A percentile compares a stretch with the other conserved stretches of the same genome.
Conservation (phyloP, 257 asterid species). For the Gentiana straminea region DNA sequence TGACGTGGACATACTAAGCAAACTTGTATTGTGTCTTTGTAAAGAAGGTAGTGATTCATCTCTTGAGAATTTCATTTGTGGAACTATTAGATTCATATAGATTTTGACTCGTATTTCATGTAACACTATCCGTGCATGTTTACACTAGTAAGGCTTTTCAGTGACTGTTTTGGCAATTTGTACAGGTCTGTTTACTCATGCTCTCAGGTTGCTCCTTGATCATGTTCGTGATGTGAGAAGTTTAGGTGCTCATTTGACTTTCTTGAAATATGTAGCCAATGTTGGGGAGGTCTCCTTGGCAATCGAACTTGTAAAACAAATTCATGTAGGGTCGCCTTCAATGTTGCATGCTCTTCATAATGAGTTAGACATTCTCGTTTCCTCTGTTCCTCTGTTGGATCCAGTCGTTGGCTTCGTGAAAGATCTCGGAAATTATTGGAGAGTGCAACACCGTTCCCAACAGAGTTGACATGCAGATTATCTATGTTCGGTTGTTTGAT, state of each 20-base stretch:
- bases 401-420: slow-evolving; percentile 19
- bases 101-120: neutral
- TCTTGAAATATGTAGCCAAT: slow-evolving; percentile 41
- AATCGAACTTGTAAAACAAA: slow-evolving; percentile 40
- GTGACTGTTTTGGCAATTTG: neutral
- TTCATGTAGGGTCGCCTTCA: slow-evolving; percentile 35
- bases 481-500: too few species aligned
- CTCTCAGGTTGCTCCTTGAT: slow-evolving; percentile 37
- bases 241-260: slow-evolving; percentile 36
- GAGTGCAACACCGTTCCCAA: too few species aligned
- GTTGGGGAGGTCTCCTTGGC: slow-evolving; percentile 41
- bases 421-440: neutral
- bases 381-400: slow-evolving; percentile 30
- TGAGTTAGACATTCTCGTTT: slow-evolving; percentile 27
- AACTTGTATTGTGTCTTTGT: slow-evolving; percentile 47
- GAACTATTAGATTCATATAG: neutral
- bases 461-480: too few species aligned
- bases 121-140: neutral
- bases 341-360: slow-evolving; percentile 30
- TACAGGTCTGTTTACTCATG: slow-evolving; percentile 44
- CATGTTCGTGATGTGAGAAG: slow-evolving; percentile 17
- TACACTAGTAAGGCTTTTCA: neutral
- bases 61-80: neutral
- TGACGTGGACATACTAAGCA: slow-evolving; percentile 18
- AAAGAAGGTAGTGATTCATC: slow-evolving; percentile 35